A percentile compares a stretch with the other conserved stretches of the same genome.
Conservation (phyloP, 108 stramenopile species). For the Cyclotella baltica region DNA sequence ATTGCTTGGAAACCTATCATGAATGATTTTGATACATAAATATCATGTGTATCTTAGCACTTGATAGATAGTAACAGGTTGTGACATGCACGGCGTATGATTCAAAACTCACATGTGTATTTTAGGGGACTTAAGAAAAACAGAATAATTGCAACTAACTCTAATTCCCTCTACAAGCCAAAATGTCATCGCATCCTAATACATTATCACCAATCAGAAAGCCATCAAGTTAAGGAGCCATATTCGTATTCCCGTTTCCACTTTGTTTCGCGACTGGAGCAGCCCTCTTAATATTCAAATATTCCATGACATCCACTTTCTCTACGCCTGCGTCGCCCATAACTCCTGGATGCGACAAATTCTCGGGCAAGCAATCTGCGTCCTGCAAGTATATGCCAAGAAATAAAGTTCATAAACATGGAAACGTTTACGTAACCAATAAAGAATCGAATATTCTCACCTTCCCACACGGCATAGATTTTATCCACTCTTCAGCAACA, state of each 20-base stretch:
- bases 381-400: conserved; percentile 2
- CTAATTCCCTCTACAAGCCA: no score
- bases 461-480: conserved; percentile 54
- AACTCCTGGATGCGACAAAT: conserved; percentile 46
- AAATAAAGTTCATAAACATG: not conserved
- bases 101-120: not conserved
- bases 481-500: conserved; percentile 59
- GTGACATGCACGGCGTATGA: no score
- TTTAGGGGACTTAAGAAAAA: not conserved
- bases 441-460: not conserved
- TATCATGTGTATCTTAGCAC: not conserved
- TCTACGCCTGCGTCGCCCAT: conserved; percentile 53
- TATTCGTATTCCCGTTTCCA: not conserved
- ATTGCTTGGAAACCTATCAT: no score
- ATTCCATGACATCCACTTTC: conserved; percentile 56
- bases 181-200: not conserved
- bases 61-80: not conserved
- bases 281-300: conserved; percentile 52
- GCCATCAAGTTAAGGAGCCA: not conserved
- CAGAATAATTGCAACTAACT: no score
- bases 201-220: not conserved
- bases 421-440: not conserved
- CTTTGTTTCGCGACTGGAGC: conserved; percentile 27
- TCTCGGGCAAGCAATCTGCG: conserved; percentile 54
- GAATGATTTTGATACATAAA: no score